These are phyloP conservation scores for Cicer yamashitae DNA, from an alignment of 306 rosid species.

Conservation along the genomic window DNA sequence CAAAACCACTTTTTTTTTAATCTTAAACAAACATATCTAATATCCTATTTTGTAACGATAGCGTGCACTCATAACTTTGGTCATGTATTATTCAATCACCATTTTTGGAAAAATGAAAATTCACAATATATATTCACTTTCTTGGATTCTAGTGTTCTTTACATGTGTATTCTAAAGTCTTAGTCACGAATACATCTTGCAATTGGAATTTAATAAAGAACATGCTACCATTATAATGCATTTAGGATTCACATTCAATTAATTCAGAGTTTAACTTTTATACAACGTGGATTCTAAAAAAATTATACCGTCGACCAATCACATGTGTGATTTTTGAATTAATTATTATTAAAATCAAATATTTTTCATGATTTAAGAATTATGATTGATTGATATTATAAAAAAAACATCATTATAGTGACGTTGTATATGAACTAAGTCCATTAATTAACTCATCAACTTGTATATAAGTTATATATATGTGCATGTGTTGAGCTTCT, in stretches of 20 bases:
- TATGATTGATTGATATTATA: no score
- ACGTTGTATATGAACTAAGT: no score
- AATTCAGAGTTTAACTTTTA: no score
- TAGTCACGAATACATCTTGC: neutral
- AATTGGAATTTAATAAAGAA: slow-evolving; percentile 43
- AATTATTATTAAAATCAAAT: no score
- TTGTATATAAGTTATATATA: slow-evolving; percentile 45
- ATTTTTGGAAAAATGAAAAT: neutral
- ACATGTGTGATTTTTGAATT: no score
- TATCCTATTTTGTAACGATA: neutral
- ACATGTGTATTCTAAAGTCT: neutral
- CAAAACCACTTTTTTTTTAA: no score
- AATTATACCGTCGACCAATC: no score
- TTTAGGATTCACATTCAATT: slow-evolving; percentile 46
- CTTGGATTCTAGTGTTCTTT: neutral
- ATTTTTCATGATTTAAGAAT: no score
- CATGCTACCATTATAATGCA: slow-evolving; percentile 44
- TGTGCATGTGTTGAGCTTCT: slow-evolving; percentile 39
- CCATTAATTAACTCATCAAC: neutral
- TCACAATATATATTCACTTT: neutral
- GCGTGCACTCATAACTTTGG: neutral
- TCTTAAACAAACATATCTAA: no score
- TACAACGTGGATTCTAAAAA: no score
- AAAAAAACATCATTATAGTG: no score
- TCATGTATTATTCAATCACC: neutral